Evolutionary conservation across 179 eudicot genomes (phyloP).

Genomic region (Corrigiola litoralis): DNA sequence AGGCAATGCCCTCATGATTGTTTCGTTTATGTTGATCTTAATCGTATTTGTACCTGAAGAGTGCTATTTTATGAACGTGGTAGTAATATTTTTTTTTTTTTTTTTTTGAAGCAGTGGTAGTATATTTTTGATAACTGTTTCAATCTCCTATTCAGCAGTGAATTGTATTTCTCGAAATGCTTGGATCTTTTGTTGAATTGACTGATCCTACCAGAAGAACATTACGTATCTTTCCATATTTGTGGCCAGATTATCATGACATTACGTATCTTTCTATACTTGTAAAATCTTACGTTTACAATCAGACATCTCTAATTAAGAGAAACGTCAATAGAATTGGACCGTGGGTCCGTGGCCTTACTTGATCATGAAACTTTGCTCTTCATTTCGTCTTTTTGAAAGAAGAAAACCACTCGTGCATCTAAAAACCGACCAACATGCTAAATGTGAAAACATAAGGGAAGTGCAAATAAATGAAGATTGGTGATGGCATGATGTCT

Average conservation of each 20-base stretch:
- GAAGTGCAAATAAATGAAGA: neutral
- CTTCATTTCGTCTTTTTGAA: neutral
- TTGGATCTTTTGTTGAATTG: neutral
- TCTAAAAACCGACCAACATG: neutral
- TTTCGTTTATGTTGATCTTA: too few species aligned
- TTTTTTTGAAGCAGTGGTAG: neutral
- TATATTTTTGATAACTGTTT: neutral
- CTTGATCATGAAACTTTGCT: slow-evolving; percentile 8
- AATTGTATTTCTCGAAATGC: neutral
- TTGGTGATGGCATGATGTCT: neutral
- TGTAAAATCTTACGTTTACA: neutral
- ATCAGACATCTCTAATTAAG: neutral
- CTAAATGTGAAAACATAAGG: neutral
- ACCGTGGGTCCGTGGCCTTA: neutral
- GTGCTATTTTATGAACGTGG: too few species aligned
- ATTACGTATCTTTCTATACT: neutral
- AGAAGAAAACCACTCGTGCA: slow-evolving; percentile 11
- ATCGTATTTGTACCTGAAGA: too few species aligned
- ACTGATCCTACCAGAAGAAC: neutral
- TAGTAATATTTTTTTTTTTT: too few species aligned
- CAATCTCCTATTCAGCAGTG: neutral
- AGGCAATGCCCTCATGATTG: too few species aligned
- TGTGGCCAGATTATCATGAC: neutral
- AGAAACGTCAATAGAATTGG: neutral
- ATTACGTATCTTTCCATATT: neutral